Evolutionary conservation across 2,329 filamentous ascomycete species (phyloP).

Genomic region (Clonostachys rhizophaga): DNA sequence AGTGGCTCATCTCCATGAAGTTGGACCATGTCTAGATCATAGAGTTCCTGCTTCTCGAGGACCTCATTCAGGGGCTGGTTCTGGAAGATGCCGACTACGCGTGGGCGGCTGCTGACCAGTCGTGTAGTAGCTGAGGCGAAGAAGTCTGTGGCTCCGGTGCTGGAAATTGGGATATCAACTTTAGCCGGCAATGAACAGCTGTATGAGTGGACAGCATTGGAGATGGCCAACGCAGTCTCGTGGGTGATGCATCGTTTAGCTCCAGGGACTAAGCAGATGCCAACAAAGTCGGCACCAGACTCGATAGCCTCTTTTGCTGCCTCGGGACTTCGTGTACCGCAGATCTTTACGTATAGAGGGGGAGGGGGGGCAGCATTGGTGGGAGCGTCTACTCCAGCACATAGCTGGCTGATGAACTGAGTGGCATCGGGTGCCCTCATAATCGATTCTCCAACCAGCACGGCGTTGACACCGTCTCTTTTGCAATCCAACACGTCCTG

Average conservation of each 20-base stretch:
- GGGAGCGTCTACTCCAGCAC: slow-evolving; percentile 49
- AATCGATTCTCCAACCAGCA: slow-evolving; percentile 91
- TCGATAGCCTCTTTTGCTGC: slow-evolving; percentile 77
- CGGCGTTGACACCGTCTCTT: slow-evolving; percentile 84
- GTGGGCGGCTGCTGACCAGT: slow-evolving; percentile 54
- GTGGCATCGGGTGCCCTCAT: slow-evolving; percentile 86
- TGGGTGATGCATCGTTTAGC: slow-evolving; percentile 75
- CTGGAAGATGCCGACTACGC: slow-evolving; percentile 90
- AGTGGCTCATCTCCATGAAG: slow-evolving; percentile 88
- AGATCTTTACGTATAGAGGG: slow-evolving; percentile 82
- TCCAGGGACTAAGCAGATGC: slow-evolving; percentile 84
- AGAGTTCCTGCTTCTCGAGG: slow-evolving; percentile 68
- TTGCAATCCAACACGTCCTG: slow-evolving; percentile 86
- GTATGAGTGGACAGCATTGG: slow-evolving; percentile 70
- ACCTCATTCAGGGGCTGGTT: slow-evolving; percentile 84
- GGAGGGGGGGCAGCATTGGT: slow-evolving; percentile 26
- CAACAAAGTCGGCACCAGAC: slow-evolving; percentile 85
- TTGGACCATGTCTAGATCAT: slow-evolving; percentile 84
- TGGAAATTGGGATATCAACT: slow-evolving; percentile 14
- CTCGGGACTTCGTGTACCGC: slow-evolving; percentile 80
- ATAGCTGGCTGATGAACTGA: slow-evolving; percentile 78
- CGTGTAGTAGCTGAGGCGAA: slow-evolving; percentile 54
- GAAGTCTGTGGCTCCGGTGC: slow-evolving; percentile 54
- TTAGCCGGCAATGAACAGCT: slow-evolving; percentile 33
- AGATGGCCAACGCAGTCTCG: slow-evolving; percentile 77